Base-by-base conservation (phyloP, 1,284 basidiomycete genomes). In the Athelia sp. region DNA sequence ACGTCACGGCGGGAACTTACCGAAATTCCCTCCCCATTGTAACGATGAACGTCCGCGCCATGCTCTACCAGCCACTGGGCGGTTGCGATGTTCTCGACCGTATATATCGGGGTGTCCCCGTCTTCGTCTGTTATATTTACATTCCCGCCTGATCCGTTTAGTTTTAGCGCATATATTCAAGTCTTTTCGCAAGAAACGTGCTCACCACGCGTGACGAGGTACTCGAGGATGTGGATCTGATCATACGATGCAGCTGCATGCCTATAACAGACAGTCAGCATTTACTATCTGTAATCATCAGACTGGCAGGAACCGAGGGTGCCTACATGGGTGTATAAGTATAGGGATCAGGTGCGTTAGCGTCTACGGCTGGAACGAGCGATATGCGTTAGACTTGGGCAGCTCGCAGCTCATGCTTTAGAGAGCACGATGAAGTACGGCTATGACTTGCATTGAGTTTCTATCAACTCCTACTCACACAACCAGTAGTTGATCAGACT, bases 221-320 rank as follows among this genome's bases (percentile, higher is more conserved):
- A 95, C 23, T 81, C 76, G 19, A 97, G 73, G 42, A 95, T 68
- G 35, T 86, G 69, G 15, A 87, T 61, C 47, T 93, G 93, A 10
- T 82, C 89, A 65, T 95, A 97, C 1, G 93, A 96, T 0, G 92
- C 93, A 6, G 93, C 93, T n/a, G 93, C 94, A 68, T 97, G 93
- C 83, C 87, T 88, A 60, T 9, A 10, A 42, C 36, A 40, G 19
- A 40, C 15, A n/a, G 6, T 40, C 36, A 40, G 36, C n/a, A 8
- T 40, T n/a, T 44, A 19, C 40, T 11, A 19, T 13, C 19, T 43
- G 29, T 44, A 10, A 23, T 9, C 19, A n/a, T 4, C 19, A n/a
- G 8, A 44, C 43, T 17, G 10, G n/a, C 36, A 22, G 17, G 6
- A 43, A n/a, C 18, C 24, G 18, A 9, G 21, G n/a, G 23, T 46